Percentiles rank a stretch among this genome's conserved stretches.
Conservation (phyloP, 2,329 filamentous ascomycete genomes). For the Dothiorella sarmentorum region DNA sequence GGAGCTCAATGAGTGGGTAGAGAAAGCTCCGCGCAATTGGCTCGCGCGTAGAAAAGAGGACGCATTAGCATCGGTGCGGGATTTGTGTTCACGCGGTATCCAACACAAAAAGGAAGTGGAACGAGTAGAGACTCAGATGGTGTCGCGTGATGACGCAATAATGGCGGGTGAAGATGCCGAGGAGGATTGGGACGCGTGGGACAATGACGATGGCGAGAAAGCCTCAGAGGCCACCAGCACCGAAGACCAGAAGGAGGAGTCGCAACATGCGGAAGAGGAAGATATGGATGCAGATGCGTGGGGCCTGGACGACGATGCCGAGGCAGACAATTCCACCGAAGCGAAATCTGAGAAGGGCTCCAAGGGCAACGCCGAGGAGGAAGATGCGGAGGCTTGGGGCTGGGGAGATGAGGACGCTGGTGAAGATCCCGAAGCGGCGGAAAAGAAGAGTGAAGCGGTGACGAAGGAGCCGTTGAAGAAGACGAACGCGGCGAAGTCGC, state of each 20-base stretch:
- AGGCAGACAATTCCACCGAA: slow-evolving; percentile 25
- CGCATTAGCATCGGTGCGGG: slow-evolving; percentile 71
- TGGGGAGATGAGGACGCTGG: slow-evolving; percentile 68
- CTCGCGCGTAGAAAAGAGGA: slow-evolving; percentile 77
- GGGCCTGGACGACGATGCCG: slow-evolving; percentile 41
- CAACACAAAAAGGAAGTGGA: slow-evolving; percentile 69
- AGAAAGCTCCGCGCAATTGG: slow-evolving; percentile 78
- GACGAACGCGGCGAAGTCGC: slow-evolving; percentile 32
- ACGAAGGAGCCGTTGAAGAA: slow-evolving; percentile 24
- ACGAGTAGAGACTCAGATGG: slow-evolving; percentile 76
- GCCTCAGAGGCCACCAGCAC: slow-evolving; percentile 17
- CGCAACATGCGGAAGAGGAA: slow-evolving; percentile 24
- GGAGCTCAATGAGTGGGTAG: slow-evolving; percentile 74
- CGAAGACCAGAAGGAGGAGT: slow-evolving; percentile 20
- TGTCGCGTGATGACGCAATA: slow-evolving; percentile 66
- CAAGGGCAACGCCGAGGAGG: slow-evolving; percentile 28
- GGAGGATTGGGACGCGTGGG: slow-evolving; percentile 81
- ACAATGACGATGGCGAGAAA: slow-evolving; percentile 56
- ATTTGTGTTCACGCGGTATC: slow-evolving; percentile 64
- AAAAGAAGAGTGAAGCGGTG: slow-evolving; percentile 16
- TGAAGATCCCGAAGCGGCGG: slow-evolving; percentile 19
- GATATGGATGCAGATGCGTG: slow-evolving; percentile 49
- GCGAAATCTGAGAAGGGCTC: slow-evolving; percentile 38
- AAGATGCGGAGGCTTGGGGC: slow-evolving; percentile 69
- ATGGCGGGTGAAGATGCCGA: slow-evolving; percentile 57